Base-by-base conservation (phyloP, 768 basidiomycete genomes). In the Pulveroboletus sp. region DNA sequence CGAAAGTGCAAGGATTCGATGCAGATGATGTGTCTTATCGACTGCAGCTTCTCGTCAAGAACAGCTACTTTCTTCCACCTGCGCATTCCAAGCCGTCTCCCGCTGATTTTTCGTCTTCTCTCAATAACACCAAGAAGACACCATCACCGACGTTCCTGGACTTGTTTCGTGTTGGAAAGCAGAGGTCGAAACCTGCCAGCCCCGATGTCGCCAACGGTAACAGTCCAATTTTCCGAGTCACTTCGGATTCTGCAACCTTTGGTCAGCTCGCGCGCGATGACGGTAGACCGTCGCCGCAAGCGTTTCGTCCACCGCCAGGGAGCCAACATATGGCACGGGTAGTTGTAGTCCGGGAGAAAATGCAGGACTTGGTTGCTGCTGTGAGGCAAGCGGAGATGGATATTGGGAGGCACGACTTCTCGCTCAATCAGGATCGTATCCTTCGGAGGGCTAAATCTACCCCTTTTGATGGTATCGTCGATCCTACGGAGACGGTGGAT, bases 51-150 rank as follows among this genome's bases (percentile, higher is more conserved):
- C 79, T 93, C 34, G 85, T 93, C 46, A 87, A 85, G 65, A 93
- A 93, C 68, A 91, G 77, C 61, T 93, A 93, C 64, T 93, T 89
- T 62, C 81, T 93, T 31, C 90, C 90, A 4, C 91, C 90, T 10
- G 89, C 90, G 0, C 90, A 93, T 60, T 77, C 82, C 35, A 93
- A 93, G 61, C 90, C 90, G 2, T 80, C 79, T 10, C 78, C 82
- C 3, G 74, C 83, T 23, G 81, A 86, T 44, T 79, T 90, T 51
- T 76, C 79, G 16, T 65, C 73, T 2, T 63, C 60, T 4, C 30
- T 40, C 40, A 50, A 50, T 37, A 54, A 53, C 53, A 51, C 71
- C 26, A 71, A 74, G 50, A 86, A 81, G 64, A 74, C 73, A 41
- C 60, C 73, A 2, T 55, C 69, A 63, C 79, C 65, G 55, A 64